Base-by-base conservation (phyloP, 768 basidiomycete species). In the Podaxis mareebaensis region DNA sequence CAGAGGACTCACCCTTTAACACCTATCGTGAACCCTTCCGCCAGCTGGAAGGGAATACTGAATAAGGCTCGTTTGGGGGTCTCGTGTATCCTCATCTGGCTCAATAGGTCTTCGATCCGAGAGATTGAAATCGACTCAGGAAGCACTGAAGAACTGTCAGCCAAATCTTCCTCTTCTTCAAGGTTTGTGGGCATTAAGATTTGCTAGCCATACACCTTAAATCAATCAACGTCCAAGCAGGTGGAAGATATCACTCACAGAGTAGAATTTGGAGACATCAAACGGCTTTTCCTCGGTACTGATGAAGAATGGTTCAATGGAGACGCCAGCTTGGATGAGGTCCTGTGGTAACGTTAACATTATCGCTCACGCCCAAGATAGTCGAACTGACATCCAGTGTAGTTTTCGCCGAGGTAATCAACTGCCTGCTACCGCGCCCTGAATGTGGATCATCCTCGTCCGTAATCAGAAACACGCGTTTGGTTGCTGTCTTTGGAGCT, bases 381-480 rank as follows among this genome's bases (percentile, higher is more conserved):
- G 54, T 13, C 55, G 36, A 15, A 76, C 84, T 65, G 68, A 90
- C 90, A 48, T 85, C 78, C 59, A 92, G 77, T 2, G 89, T 92
- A 2, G 89, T 92, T 63, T 83, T 80, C 12, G 91, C 89, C 0
- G 90, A 89, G 0, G 82, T 89, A 5, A 84, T 73, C 10, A 93
- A 74, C 58, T 90, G 88, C 49, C 81, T 79, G 68, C 76, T 85
- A n/a, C 78, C 80, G 4, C 79, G 72, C 11, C 83, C 82, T 4
- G 83, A 75, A 70, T 84, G 85, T 2, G 95, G 95, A 67, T 91
- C 75, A 68, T 95, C 94, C 67, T 92, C 88, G 71, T 99, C 91
- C 0, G 97, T 99, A 48, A 99, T 91, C 42, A 96, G 78, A 72
- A 98, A 98, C 0, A 99, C 84, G 4, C 95, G 88, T 71, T 96